A percentile compares a stretch with the other conserved stretches of the same genome.
Conservation (phyloP, 1,139 yeast species). For the Petasospora fabianii region DNA sequence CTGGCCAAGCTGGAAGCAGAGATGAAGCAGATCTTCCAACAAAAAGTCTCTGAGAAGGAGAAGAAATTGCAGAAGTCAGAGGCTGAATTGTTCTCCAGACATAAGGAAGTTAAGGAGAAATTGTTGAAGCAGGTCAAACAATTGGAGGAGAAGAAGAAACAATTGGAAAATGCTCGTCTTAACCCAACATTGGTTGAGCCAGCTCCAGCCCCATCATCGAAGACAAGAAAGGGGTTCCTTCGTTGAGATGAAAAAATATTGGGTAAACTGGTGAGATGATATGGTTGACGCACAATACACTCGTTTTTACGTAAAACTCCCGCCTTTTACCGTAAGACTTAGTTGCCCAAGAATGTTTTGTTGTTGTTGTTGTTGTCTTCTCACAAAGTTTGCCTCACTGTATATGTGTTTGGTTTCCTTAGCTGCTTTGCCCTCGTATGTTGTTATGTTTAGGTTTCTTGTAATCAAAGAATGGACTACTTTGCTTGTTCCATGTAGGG, state of each 20-base stretch:
- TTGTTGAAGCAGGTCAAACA: constrained; percentile 82
- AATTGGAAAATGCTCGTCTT: constrained; percentile 68
- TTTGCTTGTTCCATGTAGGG: no score
- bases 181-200: constrained; percentile 48
- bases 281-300: no score
- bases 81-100: constrained; percentile 92
- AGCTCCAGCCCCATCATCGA: constrained; percentile 41
- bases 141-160: constrained; percentile 86
- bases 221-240: constrained; percentile 59
- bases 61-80: constrained; percentile 95
- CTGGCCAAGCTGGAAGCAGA: constrained; percentile 93
- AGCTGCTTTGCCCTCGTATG: background rate
- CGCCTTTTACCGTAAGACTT: no score
- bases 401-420: background rate
- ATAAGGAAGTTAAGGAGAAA: constrained; percentile 96
- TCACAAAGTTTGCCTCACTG: background rate
- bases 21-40: constrained; percentile 96
- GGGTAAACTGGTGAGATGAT: background rate
- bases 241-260: constrained; percentile 35
- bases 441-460: background rate
- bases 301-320: no score
- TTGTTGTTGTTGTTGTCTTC: no score
- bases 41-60: constrained; percentile 95
- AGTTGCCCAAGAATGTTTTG: no score
- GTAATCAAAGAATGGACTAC: no score